Evolutionary conservation across 2,329 filamentous ascomycete genomes (phyloP), one percentile per base, ranked within the genome.

Genomic region (Alternaria infectoria): DNA sequence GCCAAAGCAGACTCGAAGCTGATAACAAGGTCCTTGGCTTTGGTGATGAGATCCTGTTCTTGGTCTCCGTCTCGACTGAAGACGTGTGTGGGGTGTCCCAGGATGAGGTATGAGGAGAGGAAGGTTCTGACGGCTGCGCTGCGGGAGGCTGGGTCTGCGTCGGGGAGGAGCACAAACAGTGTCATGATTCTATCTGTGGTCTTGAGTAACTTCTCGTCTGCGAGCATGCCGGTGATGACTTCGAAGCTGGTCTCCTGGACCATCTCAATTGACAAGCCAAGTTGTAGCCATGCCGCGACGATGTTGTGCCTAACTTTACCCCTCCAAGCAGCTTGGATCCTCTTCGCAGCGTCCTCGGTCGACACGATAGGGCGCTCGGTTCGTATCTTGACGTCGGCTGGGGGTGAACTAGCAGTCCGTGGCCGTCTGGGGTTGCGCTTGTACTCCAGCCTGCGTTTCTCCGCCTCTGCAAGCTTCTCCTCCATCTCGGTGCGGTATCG

Each of bases 31-130:
- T 95, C 92, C 66, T 90, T 88, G 25, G 92, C 91, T 78, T 94
- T 94, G 59, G 86, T 87, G 30, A 95, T 90, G 59, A 96, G 85
- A 72, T 93, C 91, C 81, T 89, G 86, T 75, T 89, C 87, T 76
- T 87, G 86, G 62, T 88, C 85, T 54, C 90, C 89, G 74, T 92
- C 92, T 76, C 89, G 91, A 78, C 87, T 92, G 32, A 96, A 86
- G 2, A 95, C 91, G 69, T 93, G 89, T 2, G 89, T 88, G 1
- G 92, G 92, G 76, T 95, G 92, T 2, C 91, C 91, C 25, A 93
- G 82, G 64, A 95, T 93, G 57, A 96, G 83, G 75, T 91, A 95
- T 6, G 92, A 90, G 74, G 91, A 93, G 59, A 96, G 81, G 72
- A 95, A 95, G 1, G 90, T 93, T 70, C 91, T 86, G 44, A 92